These are phyloP conservation scores for Berberis vulgaris DNA, from an alignment of 164 flowering plant species.

Conservation along the genomic window DNA sequence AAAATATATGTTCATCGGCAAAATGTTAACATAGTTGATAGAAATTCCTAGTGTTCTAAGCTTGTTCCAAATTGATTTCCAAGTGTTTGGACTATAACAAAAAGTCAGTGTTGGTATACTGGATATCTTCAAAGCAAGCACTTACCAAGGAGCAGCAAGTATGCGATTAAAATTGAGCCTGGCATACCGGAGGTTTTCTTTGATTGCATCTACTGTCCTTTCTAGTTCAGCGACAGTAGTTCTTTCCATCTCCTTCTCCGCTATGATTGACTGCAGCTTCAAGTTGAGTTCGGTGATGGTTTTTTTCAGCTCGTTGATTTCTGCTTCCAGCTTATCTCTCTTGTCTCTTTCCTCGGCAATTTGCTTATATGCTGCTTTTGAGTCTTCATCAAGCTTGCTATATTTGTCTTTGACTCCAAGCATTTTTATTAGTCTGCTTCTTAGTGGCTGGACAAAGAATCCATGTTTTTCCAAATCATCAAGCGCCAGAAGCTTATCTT, in stretches of 20 bases:
- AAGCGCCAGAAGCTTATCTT: not conserved
- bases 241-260: not conserved
- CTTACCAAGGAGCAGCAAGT: not conserved
- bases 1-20: too few relatives aligned
- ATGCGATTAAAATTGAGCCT: not conserved
- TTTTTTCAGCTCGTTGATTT: not conserved
- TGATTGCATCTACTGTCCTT: not conserved
- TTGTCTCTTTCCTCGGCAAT: not conserved
- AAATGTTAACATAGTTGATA: too few relatives aligned
- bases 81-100: too few relatives aligned
- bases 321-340: not conserved
- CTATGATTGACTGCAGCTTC: not conserved
- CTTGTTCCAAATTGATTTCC: too few relatives aligned
- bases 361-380: not conserved
- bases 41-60: too few relatives aligned
- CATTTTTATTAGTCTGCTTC: not conserved
- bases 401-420: not conserved
- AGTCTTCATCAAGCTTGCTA: not conserved
- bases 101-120: too few relatives aligned
- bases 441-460: not conserved
- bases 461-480: not conserved
- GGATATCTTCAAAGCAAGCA: too few relatives aligned
- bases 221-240: not conserved
- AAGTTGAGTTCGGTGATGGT: not conserved
- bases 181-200: not conserved